phyloP scores from a whole-genome alignment of 805 yeast genomes.

The Candida chilensis region DNA sequence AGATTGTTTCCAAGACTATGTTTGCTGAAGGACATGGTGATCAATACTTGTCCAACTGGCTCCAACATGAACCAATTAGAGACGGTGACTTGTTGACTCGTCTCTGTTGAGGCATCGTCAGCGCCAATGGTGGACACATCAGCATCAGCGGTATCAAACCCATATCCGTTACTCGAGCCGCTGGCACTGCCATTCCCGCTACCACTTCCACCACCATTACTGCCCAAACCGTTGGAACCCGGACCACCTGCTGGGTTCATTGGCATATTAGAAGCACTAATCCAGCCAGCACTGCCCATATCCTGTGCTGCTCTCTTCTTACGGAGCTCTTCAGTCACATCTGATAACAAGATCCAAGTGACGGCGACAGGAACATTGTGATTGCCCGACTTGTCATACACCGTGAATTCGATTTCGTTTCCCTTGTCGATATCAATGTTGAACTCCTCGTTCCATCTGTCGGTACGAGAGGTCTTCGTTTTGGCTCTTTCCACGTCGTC shows the following conservation, averaged over 20 bases:
- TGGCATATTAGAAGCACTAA: constrained; percentile 58
- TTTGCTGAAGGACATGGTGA: constrained; percentile 75
- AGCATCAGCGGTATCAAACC: no score
- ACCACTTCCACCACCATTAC: constrained; percentile 1
- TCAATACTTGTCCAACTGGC: constrained; percentile 85
- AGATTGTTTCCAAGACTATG: constrained; percentile 35
- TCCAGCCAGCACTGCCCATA: constrained; percentile 75
- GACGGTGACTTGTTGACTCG: constrained; percentile 27
- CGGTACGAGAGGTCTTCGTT: constrained; percentile 67
- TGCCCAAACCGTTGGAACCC: constrained; percentile 1
- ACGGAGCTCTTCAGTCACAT: constrained; percentile 90
- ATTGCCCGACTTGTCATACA: constrained; percentile 70
- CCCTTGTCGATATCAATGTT: constrained; percentile 80
- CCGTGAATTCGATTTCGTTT: constrained; percentile 82
- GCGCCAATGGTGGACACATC: no score
- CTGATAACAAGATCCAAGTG: constrained; percentile 85
- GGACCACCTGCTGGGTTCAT: constrained; percentile 1
- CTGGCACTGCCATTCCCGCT: no score
- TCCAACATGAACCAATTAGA: constrained; percentile 87
- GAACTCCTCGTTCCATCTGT: constrained; percentile 79
- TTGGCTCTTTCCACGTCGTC: constrained; percentile 82
- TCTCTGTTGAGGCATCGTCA: neutral
- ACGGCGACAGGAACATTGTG: constrained; percentile 80
- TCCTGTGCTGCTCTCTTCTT: constrained; percentile 77
- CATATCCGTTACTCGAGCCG: no score